These are phyloP conservation scores for Schizophyllum commune DNA, from an alignment of 1,284 basidiomycete species.

Conservation along the genomic window DNA sequence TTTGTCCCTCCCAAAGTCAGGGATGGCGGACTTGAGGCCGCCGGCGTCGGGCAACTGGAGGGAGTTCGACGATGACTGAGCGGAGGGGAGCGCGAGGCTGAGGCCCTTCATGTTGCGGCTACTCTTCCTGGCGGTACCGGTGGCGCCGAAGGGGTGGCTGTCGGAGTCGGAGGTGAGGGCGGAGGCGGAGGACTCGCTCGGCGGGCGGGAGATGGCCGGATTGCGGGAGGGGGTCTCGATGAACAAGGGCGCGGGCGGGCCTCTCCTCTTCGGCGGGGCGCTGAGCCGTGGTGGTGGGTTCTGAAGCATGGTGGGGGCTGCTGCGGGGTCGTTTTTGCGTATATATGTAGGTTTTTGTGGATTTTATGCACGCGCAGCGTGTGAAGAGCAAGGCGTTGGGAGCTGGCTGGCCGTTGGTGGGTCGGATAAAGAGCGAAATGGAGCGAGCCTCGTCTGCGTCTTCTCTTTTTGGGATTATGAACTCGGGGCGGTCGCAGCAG, in stretches of 20 bases:
- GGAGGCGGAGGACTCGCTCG: constrained; percentile 40
- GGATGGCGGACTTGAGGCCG: constrained; percentile 17
- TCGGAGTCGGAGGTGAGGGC: constrained; percentile 45
- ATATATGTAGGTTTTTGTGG: background rate
- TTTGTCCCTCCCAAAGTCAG: constrained; percentile 21
- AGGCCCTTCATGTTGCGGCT: constrained; percentile 63
- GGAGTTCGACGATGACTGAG: constrained; percentile 39
- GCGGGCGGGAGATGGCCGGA: constrained; percentile 40
- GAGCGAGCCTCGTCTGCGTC: constrained; percentile 13
- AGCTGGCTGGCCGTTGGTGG: background rate
- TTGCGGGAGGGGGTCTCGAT: constrained; percentile 45
- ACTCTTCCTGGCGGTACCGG: background rate
- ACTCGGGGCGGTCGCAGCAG: background rate
- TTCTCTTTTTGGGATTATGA: background rate
- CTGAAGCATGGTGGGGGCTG: constrained; percentile 28
- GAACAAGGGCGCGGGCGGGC: constrained; percentile 50
- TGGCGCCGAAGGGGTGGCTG: constrained; percentile 29
- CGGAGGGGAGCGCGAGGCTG: constrained; percentile 57
- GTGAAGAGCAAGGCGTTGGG: constrained; percentile 15
- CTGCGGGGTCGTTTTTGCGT: background rate
- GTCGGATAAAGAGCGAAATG: constrained; percentile 18
- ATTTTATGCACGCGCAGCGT: constrained; percentile 42
- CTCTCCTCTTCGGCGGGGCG: constrained; percentile 37
- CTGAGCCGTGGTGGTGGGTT: constrained; percentile 17
- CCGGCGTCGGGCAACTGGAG: constrained; percentile 18